phyloP scores from a whole-genome alignment of 2,329 filamentous ascomycete species.

The Clonostachys byssicola region DNA sequence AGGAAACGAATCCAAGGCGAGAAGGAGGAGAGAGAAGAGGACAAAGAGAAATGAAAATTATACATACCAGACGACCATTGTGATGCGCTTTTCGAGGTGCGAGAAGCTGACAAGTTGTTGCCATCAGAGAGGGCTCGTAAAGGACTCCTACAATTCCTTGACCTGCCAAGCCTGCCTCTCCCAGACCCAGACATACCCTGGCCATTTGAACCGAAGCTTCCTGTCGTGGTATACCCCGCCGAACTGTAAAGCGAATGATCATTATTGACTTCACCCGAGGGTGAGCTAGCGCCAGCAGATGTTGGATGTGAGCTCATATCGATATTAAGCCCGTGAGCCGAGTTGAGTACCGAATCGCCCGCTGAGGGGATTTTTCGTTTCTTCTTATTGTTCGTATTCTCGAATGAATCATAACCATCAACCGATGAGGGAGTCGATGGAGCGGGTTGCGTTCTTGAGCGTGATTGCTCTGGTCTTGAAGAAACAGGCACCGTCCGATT shows the following conservation, averaged over 20 bases:
- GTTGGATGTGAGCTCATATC: constrained; percentile 32
- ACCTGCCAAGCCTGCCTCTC: constrained; percentile 75
- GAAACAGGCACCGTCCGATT: constrained; percentile 35
- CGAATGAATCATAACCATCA: constrained; percentile 94
- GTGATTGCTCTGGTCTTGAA: constrained; percentile 39
- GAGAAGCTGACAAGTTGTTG: constrained; percentile 49
- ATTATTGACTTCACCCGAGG: neutral
- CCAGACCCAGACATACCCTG: constrained; percentile 78
- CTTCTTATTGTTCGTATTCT: constrained; percentile 99
- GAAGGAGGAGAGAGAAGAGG: neutral
- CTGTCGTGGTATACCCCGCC: constrained; percentile 13
- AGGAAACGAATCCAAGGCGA: neutral
- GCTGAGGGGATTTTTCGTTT: constrained; percentile 96
- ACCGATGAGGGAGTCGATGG: constrained; percentile 66
- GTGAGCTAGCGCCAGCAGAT: neutral
- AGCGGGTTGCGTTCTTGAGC: constrained; percentile 48
- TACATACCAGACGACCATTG: constrained; percentile 43
- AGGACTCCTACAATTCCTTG: constrained; percentile 56
- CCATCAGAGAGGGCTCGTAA: constrained; percentile 56
- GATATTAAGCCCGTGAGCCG: constrained; percentile 26
- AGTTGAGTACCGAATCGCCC: constrained; percentile 56
- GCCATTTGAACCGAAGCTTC: constrained; percentile 42
- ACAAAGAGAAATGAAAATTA: neutral
- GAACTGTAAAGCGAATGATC: constrained; percentile 18
- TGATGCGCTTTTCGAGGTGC: constrained; percentile 39